Evolutionary conservation across 768 basidiomycete species (phyloP).

Genomic region (Artomyces pyxidatus): DNA sequence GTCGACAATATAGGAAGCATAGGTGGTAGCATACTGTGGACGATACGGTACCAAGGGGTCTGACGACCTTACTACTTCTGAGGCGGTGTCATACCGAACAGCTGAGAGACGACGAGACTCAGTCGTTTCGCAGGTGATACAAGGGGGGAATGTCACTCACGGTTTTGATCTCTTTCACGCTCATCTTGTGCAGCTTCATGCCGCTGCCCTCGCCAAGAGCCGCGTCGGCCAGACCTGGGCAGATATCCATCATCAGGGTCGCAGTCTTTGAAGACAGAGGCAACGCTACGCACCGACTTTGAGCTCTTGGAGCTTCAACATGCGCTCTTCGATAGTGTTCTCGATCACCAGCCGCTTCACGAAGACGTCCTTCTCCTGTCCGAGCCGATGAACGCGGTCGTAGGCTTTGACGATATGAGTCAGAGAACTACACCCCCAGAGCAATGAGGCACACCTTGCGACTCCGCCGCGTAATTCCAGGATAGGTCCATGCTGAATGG

Average conservation of each 20-base stretch:
- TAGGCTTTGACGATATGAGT: too few relatives aligned
- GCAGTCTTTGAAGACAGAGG: too few relatives aligned
- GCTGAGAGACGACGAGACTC: slow-evolving; percentile 5
- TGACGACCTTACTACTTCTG: neutral
- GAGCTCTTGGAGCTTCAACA: slow-evolving; percentile 61
- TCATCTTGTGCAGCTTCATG: slow-evolving; percentile 52
- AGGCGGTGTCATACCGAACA: slow-evolving; percentile 21
- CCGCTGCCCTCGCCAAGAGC: slow-evolving; percentile 64
- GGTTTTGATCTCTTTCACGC: slow-evolving; percentile 60
- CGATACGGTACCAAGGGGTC: too few relatives aligned
- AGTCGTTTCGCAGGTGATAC: neutral
- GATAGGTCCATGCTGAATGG: slow-evolving; percentile 54
- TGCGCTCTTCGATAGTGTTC: slow-evolving; percentile 70
- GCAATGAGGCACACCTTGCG: too few relatives aligned
- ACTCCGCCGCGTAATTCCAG: slow-evolving; percentile 68
- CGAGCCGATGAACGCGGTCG: slow-evolving; percentile 55
- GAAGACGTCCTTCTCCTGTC: slow-evolving; percentile 60
- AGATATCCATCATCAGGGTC: neutral
- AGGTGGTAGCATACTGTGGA: too few relatives aligned
- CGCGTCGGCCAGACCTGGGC: slow-evolving; percentile 54
- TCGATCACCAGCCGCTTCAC: slow-evolving; percentile 61
- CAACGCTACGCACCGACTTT: slow-evolving; percentile 39
- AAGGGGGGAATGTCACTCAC: slow-evolving; percentile 31
- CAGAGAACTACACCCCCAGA: too few relatives aligned
- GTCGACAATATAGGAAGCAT: too few relatives aligned